A percentile compares a stretch with the other conserved stretches of the same genome.
Evolutionary conservation across 129 eudicot species (phyloP).

Genomic region (Mikania micrantha): DNA sequence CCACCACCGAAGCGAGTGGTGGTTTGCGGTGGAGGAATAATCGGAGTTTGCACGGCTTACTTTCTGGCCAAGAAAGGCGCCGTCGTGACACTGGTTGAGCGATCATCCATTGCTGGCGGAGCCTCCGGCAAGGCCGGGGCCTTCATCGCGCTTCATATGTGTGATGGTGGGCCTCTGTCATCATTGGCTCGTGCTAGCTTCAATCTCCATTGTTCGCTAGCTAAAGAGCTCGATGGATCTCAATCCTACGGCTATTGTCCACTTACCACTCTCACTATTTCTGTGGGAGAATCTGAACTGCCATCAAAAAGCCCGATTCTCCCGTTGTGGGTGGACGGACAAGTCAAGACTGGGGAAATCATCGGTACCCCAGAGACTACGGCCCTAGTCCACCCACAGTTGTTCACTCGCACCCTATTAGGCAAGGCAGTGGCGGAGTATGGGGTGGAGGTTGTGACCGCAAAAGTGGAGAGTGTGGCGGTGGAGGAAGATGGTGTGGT

Average conservation of each 20-base stretch:
- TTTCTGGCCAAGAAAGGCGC: constrained; percentile 69
- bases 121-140: constrained; percentile 92
- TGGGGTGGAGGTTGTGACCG: constrained; percentile 41
- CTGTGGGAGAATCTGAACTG: constrained; percentile 37
- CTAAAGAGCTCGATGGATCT: constrained; percentile 56
- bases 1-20: constrained; percentile 47
- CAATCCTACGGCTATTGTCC: too few relatives aligned
- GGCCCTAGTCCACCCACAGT: constrained; percentile 68
- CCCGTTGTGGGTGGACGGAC: constrained; percentile 76
- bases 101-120: constrained; percentile 78
- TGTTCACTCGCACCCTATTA: constrained; percentile 49
- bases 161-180: constrained; percentile 64
- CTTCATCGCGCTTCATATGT: constrained; percentile 79
- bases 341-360: constrained; percentile 27
- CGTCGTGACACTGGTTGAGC: constrained; percentile 65
- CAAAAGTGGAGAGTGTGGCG: constrained; percentile 56
- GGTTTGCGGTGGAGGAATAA: constrained; percentile 92
- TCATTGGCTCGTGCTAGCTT: constrained; percentile 78
- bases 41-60: constrained; percentile 90
- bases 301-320: constrained; percentile 12
- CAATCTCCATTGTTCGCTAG: constrained; percentile 69
- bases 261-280: constrained; percentile 53
- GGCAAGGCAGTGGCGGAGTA: constrained; percentile 57
- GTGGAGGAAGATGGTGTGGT: constrained; percentile 39
- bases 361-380: constrained; percentile 68